Evolutionary conservation across 345 rosid genomes (phyloP), one percentile per base, ranked within the genome.

Genomic region (Gossypium thurberi): DNA sequence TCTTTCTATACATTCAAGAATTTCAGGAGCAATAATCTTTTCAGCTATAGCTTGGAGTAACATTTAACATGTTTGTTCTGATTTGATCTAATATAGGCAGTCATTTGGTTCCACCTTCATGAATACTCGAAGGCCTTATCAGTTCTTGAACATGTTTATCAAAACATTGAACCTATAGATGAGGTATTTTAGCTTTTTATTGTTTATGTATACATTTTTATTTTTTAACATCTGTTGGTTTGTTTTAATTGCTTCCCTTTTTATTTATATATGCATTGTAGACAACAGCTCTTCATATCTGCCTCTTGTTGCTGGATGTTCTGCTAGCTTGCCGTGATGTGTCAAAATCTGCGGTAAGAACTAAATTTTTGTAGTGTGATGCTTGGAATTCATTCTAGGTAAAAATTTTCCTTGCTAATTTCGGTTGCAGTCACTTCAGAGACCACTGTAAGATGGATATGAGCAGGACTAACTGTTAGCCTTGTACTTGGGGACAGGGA

Each of bases 241-340:
- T 55, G 14, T 42, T 25, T 72, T 76, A 77, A 67, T 55, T 80
- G 70, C 62, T 76, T 61, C 50, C 55, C 75, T 65, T 68, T 76
- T 63, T 83, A 50, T 68, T 26, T 50, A 26, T 50, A 6, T 60
- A 65, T 61, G 42, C 59, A 20, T 55, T 55, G 21, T 74, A 96
- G 99, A 98, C 96, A 2, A 85, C 84, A 18, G 98, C 97, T 26
- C 96, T 88, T 83, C 95, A 85, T 80, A 86, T 93, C 70, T 90
- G 98, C 77, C 91, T 91, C 69, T 74, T 96, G 84, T 73, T 93
- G 77, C 87, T 96, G 82, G 99, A 96, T 81, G 87, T 83, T 83
- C 85, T 86, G 15, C 87, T 93, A 76, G 98, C 98, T 73, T 87
- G 96, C 81, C 85, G 70, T 74, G 92, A 96, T 70, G 92, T 91